Base-by-base conservation (phyloP, 1,284 basidiomycete species). In the Grifola frondosa region DNA sequence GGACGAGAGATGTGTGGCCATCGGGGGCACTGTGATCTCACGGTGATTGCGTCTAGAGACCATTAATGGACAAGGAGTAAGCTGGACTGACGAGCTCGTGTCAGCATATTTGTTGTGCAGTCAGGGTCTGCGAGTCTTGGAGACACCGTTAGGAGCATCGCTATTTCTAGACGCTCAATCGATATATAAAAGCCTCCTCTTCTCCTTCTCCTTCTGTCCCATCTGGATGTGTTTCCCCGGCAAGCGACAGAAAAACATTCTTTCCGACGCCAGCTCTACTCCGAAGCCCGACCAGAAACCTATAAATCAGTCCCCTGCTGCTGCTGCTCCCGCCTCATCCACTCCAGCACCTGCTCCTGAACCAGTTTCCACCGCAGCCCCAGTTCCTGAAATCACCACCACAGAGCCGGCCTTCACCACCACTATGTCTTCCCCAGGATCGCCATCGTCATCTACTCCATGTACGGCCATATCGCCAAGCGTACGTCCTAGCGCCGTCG, bases 401-500 rank as follows among this genome's bases (percentile, higher is more conserved):
- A 44, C 50, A 35, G 40, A 46, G 15, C 12, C 51, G 41, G 32
- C 54, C 9, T 24, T 52, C 29, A 35, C 37, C 21, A 2, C 44
- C 41, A 37, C 57, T 41, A 67, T 64, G 62, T 54, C 59, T 26
- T 40, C 57, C 19, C 87, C 36, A 81, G 78, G 60, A 73, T 90
- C 60, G 89, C 85, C 44, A 89, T 93, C 58, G 67, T 90, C 58
- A 84, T 90, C 73, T 93, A 93, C 74, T 73, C 83, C 44, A 77
- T 88, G 67, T 92, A 88, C 63, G 88, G 88, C 54, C 91, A 93
- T 67, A 78, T 91, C 62, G 74, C 73, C 54, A 78, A 77, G 59
- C 37, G 86, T 89, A 60, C 35, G 83, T 75, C 15, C 19, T 21
- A n/a, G 6, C 19, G 12, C 23, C 31, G 26, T 23, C 32, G 3